Percentiles rank a stretch among this genome's conserved stretches.
Evolutionary conservation across 2,329 filamentous ascomycete species (phyloP).

Genomic region (Penicillium polonicum): DNA sequence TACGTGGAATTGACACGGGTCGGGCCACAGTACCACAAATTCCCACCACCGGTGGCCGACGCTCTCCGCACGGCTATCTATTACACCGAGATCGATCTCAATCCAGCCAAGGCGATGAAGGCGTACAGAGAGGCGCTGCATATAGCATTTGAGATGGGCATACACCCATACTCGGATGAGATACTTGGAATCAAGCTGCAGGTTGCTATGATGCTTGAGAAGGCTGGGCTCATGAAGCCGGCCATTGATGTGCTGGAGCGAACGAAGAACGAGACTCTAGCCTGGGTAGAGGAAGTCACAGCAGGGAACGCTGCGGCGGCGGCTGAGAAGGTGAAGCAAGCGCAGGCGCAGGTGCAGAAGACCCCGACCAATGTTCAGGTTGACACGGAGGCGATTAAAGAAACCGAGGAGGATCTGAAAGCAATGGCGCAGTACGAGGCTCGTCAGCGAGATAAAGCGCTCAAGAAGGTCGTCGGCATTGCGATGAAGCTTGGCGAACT

Average conservation of each 20-base stretch:
- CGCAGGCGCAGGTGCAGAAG: conserved; percentile 20
- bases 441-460: conserved; percentile 60
- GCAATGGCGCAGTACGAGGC: conserved; percentile 31
- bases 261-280: conserved; percentile 66
- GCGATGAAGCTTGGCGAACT: conserved; percentile 82
- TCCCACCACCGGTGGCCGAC: conserved; percentile 46
- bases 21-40: conserved; percentile 43
- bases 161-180: conserved; percentile 90
- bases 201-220: conserved; percentile 75
- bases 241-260: conserved; percentile 76
- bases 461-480: conserved; percentile 72
- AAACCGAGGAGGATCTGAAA: conserved; percentile 24
- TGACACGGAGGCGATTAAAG: conserved; percentile 23
- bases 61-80: conserved; percentile 82
- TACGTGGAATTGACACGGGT: conserved; percentile 46
- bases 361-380: conserved; percentile 23
- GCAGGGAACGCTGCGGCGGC: conserved; percentile 19
- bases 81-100: conserved; percentile 74
- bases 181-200: conserved; percentile 86
- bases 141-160: conserved; percentile 67
- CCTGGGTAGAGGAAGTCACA: conserved; percentile 35
- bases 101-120: conserved; percentile 74
- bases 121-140: conserved; percentile 79
- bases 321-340: conserved; percentile 12
- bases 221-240: conserved; percentile 66